Evolutionary conservation across 495 filamentous ascomycete genomes (phyloP), one percentile per base, ranked within the genome.

Genomic region (Penicillium manginii): DNA sequence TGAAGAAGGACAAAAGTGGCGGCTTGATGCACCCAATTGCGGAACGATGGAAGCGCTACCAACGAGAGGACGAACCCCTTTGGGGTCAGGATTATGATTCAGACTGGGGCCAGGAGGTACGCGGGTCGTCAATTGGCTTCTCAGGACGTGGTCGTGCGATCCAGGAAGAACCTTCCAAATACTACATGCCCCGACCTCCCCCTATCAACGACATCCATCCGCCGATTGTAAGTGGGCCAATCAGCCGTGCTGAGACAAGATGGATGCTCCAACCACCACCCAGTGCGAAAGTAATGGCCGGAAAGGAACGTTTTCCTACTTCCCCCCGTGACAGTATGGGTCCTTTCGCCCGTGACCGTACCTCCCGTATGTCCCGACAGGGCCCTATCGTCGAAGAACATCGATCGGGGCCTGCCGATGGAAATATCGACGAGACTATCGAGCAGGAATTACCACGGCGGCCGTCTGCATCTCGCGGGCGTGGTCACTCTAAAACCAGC

Each of bases 261-360:
- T 97, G 92, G 92, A 94, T 97, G 91, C 76, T 96, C 32, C 90
- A 93, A 70, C 92, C 92, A 2, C 91, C 91, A 3, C 92, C 92
- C 37, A 83, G 83, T 50, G 90, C 92, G 17, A 89, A 84, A 64
- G 76, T 97, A 48, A 97, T 97, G 92, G 88, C 86, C 62, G 91
- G 91, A 57, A 93, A 92, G 68, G 83, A 83, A 55, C 73, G 73
- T 29, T 79, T 86, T 52, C 80, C 80, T 50, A 54, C 58, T 26
- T 66, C 71, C 31, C 58, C 64, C 42, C 59, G 57, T n/a, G 63
- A 60, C 37, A 67, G 53, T 50, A 18, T 55, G n/a, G 56, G 58
- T 42, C 62, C 50, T 32, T 50, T 58, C 17, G 37, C 48, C 18
- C 49, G 53, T 14, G 49, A 66, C 39, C 59, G 62, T 54, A 43